Evolutionary conservation across 495 filamentous ascomycete genomes (phyloP), one percentile per base, ranked within the genome.

Genomic region (Xylaria acuta): DNA sequence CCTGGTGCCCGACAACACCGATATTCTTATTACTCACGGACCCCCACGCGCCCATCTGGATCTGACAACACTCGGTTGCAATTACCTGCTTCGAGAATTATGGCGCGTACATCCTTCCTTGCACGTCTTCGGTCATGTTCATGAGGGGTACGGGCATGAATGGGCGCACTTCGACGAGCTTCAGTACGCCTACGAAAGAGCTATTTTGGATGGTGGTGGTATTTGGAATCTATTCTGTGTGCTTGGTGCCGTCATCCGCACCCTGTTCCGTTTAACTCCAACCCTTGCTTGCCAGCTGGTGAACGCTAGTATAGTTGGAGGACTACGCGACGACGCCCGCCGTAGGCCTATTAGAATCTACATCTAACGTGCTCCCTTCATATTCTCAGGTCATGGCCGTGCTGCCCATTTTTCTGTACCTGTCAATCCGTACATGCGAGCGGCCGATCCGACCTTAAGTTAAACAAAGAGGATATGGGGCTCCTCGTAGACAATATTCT

Each of bases 111-210:
- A 87, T 36, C 92, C 93, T 8, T 74, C 74, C 27, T 77, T 94
- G n/a, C 92, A 94, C 78, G 88, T 94, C 69, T 94, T 92, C 77
- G 92, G 92, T 12, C 92, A 95, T 78, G 83, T 94, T 30, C 93
- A 94, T 76, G 87, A 82, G 63, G 84, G 82, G 3, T 73, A 79
- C 38, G 86, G 86, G 1, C 84, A 79, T 8, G 80, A 86, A 73
- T 73, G 73, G 75, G 12, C 74, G 54, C 63, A 60, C 14, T 78
- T 77, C 49, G 75, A 77, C 62, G 56, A 32, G 40, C 25, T 80
- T 69, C 78, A 77, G n/a, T 32, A 67, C 20, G 73, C 73, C 0
- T 75, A 75, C 47, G 75, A 77, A 34, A 8, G 69, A 9, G 56
- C 70, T 25, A 73, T 80, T 30, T 5, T 74, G 8, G 54, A 59